A percentile compares a stretch with the other conserved stretches of the same genome.
Evolutionary conservation across 1,284 basidiomycete species (phyloP).

Genomic region (Naganishia cerealis): DNA sequence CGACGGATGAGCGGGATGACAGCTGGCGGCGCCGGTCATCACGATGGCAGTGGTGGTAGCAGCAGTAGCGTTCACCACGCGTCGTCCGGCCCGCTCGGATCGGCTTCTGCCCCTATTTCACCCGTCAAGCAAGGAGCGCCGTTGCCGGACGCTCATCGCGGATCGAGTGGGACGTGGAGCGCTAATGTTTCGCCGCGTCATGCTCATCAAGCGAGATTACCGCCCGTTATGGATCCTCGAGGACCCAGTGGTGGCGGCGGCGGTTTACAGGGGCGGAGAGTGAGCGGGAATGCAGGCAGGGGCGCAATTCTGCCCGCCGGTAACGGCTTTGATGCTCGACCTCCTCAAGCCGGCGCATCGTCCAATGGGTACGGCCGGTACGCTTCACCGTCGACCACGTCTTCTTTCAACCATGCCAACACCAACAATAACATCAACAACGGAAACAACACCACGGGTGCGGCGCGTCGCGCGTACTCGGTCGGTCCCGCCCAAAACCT

Average conservation of each 20-base stretch:
- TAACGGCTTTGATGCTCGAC: conserved; percentile 28
- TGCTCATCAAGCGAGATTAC: conserved; percentile 35
- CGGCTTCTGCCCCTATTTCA: conserved; percentile 51
- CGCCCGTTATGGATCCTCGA: conserved; percentile 36
- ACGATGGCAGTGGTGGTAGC: conserved; percentile 7
- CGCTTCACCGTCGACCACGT: conserved; percentile 7
- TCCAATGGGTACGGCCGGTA: conserved; percentile 19
- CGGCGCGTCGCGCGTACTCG: conserved; percentile 29
- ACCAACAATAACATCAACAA: conserved; percentile 2
- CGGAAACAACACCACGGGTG: not conserved
- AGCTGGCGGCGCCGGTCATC: conserved; percentile 39
- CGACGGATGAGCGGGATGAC: conserved; percentile 25
- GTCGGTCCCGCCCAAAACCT: conserved; percentile 28
- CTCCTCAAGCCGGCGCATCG: conserved; percentile 10
- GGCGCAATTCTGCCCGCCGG: conserved; percentile 10
- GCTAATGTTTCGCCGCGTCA: conserved; percentile 41
- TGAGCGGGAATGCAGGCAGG: conserved; percentile 32
- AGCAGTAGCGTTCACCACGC: too few relatives aligned
- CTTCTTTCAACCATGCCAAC: not conserved
- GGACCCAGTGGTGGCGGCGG: conserved; percentile 27
- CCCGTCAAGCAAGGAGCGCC: conserved; percentile 51
- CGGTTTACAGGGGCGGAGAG: conserved; percentile 34
- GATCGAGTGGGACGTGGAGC: conserved; percentile 36
- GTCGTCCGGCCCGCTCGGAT: conserved; percentile 37
- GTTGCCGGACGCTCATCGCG: conserved; percentile 38